Evolutionary conservation across 1,284 basidiomycete genomes (phyloP).

Genomic region (Melampsora medusae): DNA sequence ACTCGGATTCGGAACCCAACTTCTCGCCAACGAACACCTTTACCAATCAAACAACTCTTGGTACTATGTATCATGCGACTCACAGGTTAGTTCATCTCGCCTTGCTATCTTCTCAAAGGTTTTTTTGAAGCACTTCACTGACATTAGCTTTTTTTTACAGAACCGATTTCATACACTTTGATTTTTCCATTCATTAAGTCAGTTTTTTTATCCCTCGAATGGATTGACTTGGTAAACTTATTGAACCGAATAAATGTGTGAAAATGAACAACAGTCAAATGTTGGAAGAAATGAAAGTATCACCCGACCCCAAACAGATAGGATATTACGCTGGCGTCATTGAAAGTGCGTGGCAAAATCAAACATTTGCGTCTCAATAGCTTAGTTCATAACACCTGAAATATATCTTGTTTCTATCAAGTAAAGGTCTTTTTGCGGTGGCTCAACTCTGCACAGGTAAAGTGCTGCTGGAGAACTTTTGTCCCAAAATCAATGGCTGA

Average conservation of each 20-base stretch:
- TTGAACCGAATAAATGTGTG: too few relatives aligned
- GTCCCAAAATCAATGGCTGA: not conserved
- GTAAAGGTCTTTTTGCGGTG: constrained; percentile 37
- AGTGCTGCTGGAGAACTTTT: not conserved
- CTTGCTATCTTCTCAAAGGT: too few relatives aligned
- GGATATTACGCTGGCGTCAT: constrained; percentile 44
- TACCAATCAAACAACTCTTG: constrained; percentile 16
- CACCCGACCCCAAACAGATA: constrained; percentile 23
- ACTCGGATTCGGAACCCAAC: too few relatives aligned
- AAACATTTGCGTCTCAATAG: not conserved
- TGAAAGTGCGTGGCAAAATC: constrained; percentile 16
- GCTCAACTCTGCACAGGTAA: constrained; percentile 37
- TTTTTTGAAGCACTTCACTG: too few relatives aligned
- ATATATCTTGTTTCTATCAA: not conserved
- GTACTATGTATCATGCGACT: constrained; percentile 38
- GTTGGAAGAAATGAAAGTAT: constrained; percentile 39
- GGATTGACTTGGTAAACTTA: too few relatives aligned
- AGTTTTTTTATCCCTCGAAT: not conserved
- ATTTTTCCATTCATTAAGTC: constrained; percentile 45
- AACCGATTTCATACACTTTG: constrained; percentile 41
- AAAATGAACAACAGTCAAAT: constrained; percentile 18
- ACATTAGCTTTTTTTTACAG: too few relatives aligned
- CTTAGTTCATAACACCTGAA: not conserved
- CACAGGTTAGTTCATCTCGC: constrained; percentile 1
- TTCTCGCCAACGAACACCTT: constrained; percentile 8